A percentile compares a stretch with the other conserved stretches of the same genome.
Conservation (phyloP, 306 rosid genomes). For the Phaseolus lunatus region DNA sequence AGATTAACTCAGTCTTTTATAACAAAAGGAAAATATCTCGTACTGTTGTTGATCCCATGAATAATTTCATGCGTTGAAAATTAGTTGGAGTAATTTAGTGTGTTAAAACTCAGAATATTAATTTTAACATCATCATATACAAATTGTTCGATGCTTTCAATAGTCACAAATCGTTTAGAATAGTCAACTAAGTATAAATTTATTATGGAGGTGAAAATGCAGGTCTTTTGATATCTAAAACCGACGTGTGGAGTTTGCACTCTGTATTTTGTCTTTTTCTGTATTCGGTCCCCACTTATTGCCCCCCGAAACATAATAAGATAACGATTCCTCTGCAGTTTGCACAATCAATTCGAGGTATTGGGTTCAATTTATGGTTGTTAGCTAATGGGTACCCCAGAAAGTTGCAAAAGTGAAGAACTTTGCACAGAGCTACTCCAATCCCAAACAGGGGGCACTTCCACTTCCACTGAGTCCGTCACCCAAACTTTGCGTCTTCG, state of each 20-base stretch:
- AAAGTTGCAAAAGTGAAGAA: conserved; percentile 40
- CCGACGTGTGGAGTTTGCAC: not conserved
- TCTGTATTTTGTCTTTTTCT: not conserved
- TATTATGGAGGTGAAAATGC: no score
- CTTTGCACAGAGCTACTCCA: conserved; percentile 50
- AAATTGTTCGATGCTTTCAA: no score
- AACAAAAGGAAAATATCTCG: no score
- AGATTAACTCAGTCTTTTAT: not conserved
- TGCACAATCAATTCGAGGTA: not conserved
- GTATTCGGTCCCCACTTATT: no score
- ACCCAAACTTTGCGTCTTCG: conserved; percentile 52
- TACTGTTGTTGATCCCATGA: no score
- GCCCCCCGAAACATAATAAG: not conserved
- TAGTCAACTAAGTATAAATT: no score
- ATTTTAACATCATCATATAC: no score
- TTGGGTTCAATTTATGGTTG: conserved; percentile 42
- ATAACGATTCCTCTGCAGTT: not conserved
- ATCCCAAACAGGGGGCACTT: conserved; percentile 50
- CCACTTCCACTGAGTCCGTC: conserved; percentile 53
- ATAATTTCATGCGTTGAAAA: no score
- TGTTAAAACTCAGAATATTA: no score
- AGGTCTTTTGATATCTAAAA: no score
- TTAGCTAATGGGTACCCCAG: conserved; percentile 53
- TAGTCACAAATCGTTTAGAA: no score
- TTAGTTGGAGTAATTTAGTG: no score